phyloP scores from a whole-genome alignment of 1,284 basidiomycete species.

The Tilletia horrida region DNA sequence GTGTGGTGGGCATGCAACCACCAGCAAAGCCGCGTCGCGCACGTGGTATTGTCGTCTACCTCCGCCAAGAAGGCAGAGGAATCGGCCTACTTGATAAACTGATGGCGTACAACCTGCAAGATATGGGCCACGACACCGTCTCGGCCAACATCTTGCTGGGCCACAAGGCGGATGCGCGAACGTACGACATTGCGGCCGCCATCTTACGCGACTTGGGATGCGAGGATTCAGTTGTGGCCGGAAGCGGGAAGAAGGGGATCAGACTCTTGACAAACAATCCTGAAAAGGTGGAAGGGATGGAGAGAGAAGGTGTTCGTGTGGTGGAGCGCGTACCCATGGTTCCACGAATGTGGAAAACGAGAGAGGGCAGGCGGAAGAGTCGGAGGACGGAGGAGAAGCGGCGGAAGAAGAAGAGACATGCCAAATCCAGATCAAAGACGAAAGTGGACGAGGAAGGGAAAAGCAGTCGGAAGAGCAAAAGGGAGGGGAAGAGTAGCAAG shows the following conservation, averaged over 20 bases:
- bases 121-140: slow-evolving; percentile 96
- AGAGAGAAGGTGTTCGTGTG: slow-evolving; percentile 76
- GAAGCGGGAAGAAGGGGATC: slow-evolving; percentile 61
- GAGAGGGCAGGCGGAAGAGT: slow-evolving; percentile 23
- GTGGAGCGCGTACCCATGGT: slow-evolving; percentile 89
- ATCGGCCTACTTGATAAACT: slow-evolving; percentile 96
- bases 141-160: slow-evolving; percentile 93
- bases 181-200: slow-evolving; percentile 84
- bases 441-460: slow-evolving; percentile 16
- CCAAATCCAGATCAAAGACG: slow-evolving; percentile 11
- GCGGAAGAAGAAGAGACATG: neutral
- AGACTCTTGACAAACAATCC: slow-evolving; percentile 94
- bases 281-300: slow-evolving; percentile 85
- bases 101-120: slow-evolving; percentile 95
- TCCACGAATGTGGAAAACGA: slow-evolving; percentile 74
- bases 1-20: no score
- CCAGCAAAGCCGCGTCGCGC: neutral
- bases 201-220: slow-evolving; percentile 85
- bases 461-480: slow-evolving; percentile 13
- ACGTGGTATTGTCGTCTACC: slow-evolving; percentile 84
- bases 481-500: neutral
- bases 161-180: slow-evolving; percentile 87
- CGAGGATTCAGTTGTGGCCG: slow-evolving; percentile 56
- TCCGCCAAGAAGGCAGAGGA: slow-evolving; percentile 97
- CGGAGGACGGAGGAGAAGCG: slow-evolving; percentile 15